Base-by-base conservation (phyloP, 495 filamentous ascomycete genomes). In the Penicillium paradoxum region DNA sequence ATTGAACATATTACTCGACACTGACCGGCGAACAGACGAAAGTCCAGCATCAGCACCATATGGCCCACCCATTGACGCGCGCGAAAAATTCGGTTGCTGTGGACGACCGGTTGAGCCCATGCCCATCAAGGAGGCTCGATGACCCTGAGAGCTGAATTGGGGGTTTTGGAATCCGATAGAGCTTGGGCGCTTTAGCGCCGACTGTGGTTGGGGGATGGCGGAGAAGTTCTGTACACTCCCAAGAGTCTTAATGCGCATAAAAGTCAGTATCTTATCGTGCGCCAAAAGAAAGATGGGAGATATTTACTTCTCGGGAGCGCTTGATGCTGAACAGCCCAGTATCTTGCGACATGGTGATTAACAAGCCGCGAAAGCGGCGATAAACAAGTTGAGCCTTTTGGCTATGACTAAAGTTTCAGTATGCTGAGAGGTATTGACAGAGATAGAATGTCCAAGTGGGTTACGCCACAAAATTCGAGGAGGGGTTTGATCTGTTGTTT, bases 101-200 rank as follows among this genome's bases (percentile, higher is more conserved):
- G 89, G 90, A 53, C 91, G 83, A 50, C 89, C 88, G 27, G 95
- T 82, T 51, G 93, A 96, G 73, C 91, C 89, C 47, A 90, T 79
- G 72, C 91, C 89, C 47, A 90, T 79, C 54, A 90, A 85, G 50
- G 87, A 90, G 51, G 89, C 90, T 57, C 91, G 88, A 48, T 76
- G 82, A 68, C 91, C 83, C 67, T 83, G 83, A 32, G 80, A 76
- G n/a, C 83, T 81, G 67, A 79, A 83, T 32, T 79, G 78, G 36
- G 79, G 72, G 62, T 83, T 84, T 63, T 84, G 80, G 57, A 79
- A 73, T 55, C 83, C 83, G 41, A 85, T 85, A n/a, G 89, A 91
- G 59, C 83, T 95, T 7, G 89, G 88, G 65, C 93, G 89, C 72
- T 97, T 97, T 76, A 97, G 79, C 21, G 93, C 89, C n/a, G 93